phyloP scores from a whole-genome alignment of 2,329 filamentous ascomycete species.

The Fusarium beomiforme region DNA sequence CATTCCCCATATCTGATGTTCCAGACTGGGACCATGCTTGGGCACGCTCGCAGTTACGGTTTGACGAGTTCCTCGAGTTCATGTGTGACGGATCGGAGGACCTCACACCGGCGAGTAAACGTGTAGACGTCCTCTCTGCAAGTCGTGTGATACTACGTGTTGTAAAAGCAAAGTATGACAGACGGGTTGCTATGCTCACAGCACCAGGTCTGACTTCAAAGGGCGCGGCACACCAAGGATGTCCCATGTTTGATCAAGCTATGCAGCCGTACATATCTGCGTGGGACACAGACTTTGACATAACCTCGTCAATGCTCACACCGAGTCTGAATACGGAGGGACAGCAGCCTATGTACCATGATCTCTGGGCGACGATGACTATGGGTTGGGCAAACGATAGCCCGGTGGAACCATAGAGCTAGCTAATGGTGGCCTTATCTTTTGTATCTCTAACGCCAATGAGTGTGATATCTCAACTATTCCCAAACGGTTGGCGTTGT shows the following conservation, averaged over 20 bases:
- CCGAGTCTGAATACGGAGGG: slow-evolving; percentile 11
- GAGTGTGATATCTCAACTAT: neutral
- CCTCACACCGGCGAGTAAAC: slow-evolving; percentile 39
- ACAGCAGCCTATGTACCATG: slow-evolving; percentile 49
- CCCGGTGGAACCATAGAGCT: neutral
- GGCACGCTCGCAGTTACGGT: slow-evolving; percentile 52
- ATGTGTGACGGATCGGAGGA: slow-evolving; percentile 45
- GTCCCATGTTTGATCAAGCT: slow-evolving; percentile 63
- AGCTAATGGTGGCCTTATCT: neutral
- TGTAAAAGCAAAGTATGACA: slow-evolving; percentile 58
- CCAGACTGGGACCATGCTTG: slow-evolving; percentile 50
- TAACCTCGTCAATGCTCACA: slow-evolving; percentile 14
- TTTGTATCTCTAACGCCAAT: neutral
- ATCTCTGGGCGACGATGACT: slow-evolving; percentile 61
- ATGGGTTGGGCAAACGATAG: slow-evolving; percentile 53
- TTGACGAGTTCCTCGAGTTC: slow-evolving; percentile 52
- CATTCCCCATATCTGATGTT: slow-evolving; percentile 54
- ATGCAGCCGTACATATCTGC: slow-evolving; percentile 56
- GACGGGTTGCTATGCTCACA: slow-evolving; percentile 49
- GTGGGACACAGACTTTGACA: slow-evolving; percentile 54
- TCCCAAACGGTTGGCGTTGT: neutral
- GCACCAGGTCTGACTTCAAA: neutral
- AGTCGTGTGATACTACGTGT: slow-evolving; percentile 58
- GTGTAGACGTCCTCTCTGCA: slow-evolving; percentile 56
- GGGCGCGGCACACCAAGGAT: slow-evolving; percentile 43